Evolutionary conservation across 768 basidiomycete genomes (phyloP).

Genomic region (Pleurotus cornucopiae): DNA sequence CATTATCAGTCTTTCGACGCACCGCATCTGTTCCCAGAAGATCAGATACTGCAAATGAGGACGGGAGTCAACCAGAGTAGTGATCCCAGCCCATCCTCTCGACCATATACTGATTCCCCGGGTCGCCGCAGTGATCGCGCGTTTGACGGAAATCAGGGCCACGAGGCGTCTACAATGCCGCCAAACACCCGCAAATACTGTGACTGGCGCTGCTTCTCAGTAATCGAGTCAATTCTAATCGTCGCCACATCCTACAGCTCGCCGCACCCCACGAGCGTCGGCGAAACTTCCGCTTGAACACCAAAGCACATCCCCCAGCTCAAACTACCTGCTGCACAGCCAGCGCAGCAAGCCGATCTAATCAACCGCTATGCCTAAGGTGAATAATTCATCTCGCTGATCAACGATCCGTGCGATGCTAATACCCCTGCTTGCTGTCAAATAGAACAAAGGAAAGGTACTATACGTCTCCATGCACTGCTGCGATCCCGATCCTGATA

Average conservation of each 20-base stretch:
- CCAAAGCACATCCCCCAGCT: background rate
- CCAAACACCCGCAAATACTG: background rate
- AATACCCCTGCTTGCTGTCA: constrained; percentile 13
- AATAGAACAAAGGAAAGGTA: constrained; percentile 76
- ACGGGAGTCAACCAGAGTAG: too few species aligned
- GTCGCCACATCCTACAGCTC: background rate
- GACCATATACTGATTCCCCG: too few species aligned
- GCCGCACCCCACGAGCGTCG: background rate
- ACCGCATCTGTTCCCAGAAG: too few species aligned
- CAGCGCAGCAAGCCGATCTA: background rate
- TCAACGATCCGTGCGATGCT: constrained; percentile 8
- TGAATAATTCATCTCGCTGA: constrained; percentile 17
- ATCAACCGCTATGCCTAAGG: constrained; percentile 46
- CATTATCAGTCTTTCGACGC: too few species aligned
- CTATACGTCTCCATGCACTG: constrained; percentile 8
- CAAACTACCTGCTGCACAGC: background rate
- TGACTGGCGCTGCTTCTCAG: background rate
- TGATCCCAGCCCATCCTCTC: too few species aligned
- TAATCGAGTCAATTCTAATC: constrained; percentile 3
- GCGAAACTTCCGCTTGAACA: background rate
- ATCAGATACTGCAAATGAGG: too few species aligned
- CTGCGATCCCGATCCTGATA: background rate
- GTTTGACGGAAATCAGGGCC: background rate
- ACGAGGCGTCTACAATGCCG: background rate
- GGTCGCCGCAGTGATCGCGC: too few species aligned